These are phyloP conservation scores for Brasenia schreberi DNA, from an alignment of 164 flowering plant genomes.

Conservation along the genomic window DNA sequence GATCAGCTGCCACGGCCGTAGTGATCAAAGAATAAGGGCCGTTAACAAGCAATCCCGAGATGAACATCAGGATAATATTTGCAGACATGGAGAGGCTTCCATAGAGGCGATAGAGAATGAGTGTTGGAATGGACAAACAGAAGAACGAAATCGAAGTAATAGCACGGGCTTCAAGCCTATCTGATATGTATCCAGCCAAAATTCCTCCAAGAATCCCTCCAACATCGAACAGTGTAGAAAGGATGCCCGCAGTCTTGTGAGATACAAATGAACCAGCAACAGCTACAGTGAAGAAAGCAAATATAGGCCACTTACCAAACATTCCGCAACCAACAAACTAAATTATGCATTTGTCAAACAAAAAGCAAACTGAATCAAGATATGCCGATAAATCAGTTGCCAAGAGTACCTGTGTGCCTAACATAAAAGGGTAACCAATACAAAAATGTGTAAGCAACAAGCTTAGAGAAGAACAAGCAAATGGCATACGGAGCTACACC, in stretches of 20 bases:
- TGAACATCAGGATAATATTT: slow-evolving; percentile 62
- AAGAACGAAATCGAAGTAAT: slow-evolving; percentile 64
- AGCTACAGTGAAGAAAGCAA: slow-evolving; percentile 33
- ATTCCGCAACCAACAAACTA: neutral
- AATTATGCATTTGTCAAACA: neutral
- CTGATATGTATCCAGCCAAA: slow-evolving; percentile 73
- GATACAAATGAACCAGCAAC: slow-evolving; percentile 86
- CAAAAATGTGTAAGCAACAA: slow-evolving; percentile 92
- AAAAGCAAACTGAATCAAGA: neutral
- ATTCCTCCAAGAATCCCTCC: slow-evolving; percentile 97
- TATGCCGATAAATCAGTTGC: neutral
- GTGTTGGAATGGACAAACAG: slow-evolving; percentile 65
- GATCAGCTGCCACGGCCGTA: slow-evolving; percentile 96
- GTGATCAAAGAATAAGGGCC: slow-evolving; percentile 98
- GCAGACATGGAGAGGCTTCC: slow-evolving; percentile 58
- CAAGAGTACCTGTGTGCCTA: slow-evolving; percentile 69
- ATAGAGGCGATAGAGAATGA: slow-evolving; percentile 52
- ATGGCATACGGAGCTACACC: slow-evolving; percentile 84
- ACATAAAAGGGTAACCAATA: slow-evolving; percentile 97
- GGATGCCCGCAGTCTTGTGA: slow-evolving; percentile 73
- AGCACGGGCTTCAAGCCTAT: slow-evolving; percentile 78
- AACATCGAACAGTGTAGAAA: slow-evolving; percentile 78
- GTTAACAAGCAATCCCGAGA: slow-evolving; percentile 78
- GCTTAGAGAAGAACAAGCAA: slow-evolving; percentile 94
- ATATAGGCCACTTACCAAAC: neutral